A percentile compares a stretch with the other conserved stretches of the same genome.
These are phyloP conservation scores for Trichocladium antarcticum DNA, from an alignment of 495 filamentous ascomycete genomes.

Conservation along the genomic window DNA sequence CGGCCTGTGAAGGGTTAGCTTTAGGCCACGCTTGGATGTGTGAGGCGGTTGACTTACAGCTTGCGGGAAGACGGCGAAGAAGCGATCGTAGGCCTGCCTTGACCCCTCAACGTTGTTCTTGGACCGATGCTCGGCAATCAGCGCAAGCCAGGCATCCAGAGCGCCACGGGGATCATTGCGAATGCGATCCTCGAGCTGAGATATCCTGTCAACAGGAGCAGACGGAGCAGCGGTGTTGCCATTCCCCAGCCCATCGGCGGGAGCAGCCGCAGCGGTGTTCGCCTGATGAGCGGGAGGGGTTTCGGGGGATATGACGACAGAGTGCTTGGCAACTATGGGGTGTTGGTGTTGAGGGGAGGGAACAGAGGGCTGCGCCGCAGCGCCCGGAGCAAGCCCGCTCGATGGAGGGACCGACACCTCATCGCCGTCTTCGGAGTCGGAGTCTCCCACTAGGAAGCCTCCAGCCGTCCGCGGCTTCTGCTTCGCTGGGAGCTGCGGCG, in stretches of 20 bases:
- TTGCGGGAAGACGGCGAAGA: constrained; percentile 76
- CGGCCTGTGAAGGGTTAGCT: constrained; percentile 51
- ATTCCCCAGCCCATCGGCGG: constrained; percentile 5
- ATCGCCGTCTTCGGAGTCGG: constrained; percentile 42
- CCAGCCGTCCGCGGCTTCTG: constrained; percentile 65
- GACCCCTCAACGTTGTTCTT: constrained; percentile 73
- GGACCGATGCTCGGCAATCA: constrained; percentile 75
- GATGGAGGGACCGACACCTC: constrained; percentile 23
- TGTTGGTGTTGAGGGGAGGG: constrained; percentile 21
- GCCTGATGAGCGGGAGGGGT: constrained; percentile 19
- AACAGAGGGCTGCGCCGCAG: constrained; percentile 9
- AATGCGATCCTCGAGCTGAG: constrained; percentile 80
- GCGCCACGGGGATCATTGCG: constrained; percentile 86
- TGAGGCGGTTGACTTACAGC: constrained; percentile 53
- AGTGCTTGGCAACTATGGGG: constrained; percentile 16
- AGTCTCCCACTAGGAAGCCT: constrained; percentile 72
- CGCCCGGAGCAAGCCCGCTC: constrained; percentile 8
- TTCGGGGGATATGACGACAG: constrained; percentile 8
- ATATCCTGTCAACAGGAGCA: constrained; percentile 59
- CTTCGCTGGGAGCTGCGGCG: constrained; percentile 29
- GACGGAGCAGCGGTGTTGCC: background rate
- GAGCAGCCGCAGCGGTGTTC: constrained; percentile 13
- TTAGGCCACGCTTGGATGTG: background rate
- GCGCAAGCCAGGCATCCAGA: constrained; percentile 72
- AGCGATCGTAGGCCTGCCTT: constrained; percentile 70